Conservation (phyloP, 2,329 filamentous ascomycete species). For the Ceratocystis alfenasii region DNA sequence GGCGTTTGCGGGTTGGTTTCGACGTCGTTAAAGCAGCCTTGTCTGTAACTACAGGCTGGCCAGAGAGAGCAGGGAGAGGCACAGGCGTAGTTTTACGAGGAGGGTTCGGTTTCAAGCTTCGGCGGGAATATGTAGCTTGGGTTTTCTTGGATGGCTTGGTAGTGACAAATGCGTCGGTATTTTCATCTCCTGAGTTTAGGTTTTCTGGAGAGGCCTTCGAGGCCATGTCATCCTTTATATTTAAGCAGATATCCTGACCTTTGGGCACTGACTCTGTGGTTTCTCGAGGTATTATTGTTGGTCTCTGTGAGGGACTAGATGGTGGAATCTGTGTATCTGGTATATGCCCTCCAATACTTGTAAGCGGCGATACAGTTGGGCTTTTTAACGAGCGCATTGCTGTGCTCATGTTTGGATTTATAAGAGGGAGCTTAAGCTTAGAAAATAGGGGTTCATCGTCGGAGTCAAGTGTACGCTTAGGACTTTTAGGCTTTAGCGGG, state of each 20-base stretch:
- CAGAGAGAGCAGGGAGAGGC: conserved; percentile 7
- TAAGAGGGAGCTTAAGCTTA: conserved; percentile 11
- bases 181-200: not conserved
- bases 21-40: not conserved
- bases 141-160: conserved; percentile 7
- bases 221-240: not conserved
- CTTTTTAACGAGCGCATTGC: conserved; percentile 12
- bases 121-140: conserved; percentile 11
- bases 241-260: not conserved
- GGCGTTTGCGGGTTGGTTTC: conserved; percentile 4
- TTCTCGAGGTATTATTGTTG: not conserved
- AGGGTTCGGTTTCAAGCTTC: not conserved
- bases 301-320: not conserved
- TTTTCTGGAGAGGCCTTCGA: not conserved
- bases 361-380: conserved; percentile 19
- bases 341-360: conserved; percentile 10
- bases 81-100: conserved; percentile 11
- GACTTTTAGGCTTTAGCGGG: not conserved
- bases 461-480: not conserved
- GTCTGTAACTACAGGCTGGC: not conserved
- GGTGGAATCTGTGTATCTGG: conserved; percentile 19
- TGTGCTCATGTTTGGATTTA: not conserved
- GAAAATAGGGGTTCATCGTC: conserved; percentile 17
- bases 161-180: not conserved
- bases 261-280: not conserved